Conservation (phyloP, 2,329 filamentous ascomycete species). For the Alternaria novae-zelandiae region DNA sequence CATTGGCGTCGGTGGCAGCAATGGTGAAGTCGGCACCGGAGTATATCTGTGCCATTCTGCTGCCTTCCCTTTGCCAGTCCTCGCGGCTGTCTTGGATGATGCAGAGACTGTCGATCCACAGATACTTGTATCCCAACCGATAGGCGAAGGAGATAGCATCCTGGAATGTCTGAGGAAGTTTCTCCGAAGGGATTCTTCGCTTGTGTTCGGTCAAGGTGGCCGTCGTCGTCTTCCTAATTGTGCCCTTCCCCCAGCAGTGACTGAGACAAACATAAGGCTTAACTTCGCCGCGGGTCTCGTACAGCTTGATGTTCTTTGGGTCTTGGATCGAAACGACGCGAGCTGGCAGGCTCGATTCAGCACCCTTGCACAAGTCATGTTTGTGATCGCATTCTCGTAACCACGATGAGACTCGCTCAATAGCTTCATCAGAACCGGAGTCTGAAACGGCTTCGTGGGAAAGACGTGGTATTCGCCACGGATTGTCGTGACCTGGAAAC, state of each 20-base stretch:
- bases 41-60: conserved; percentile 23
- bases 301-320: background rate
- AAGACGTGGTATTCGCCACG: background rate
- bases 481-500: background rate
- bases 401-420: background rate
- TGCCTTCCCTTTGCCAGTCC: conserved; percentile 25
- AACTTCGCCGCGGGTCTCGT: background rate
- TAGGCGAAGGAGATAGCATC: conserved; percentile 15
- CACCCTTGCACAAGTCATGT: background rate
- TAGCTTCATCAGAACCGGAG: background rate
- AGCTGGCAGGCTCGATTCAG: background rate
- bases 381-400: background rate
- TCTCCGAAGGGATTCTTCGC: conserved; percentile 5
- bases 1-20: conserved; percentile 4
- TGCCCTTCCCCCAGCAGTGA: conserved; percentile 4
- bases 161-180: conserved; percentile 15
- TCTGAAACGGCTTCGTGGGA: background rate
- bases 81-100: conserved; percentile 20
- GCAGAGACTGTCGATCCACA: conserved; percentile 27
- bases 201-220: background rate
- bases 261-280: conserved; percentile 4
- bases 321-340: conserved; percentile 2
- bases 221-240: background rate
- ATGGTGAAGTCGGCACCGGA: conserved; percentile 17
- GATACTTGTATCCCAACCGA: conserved; percentile 15